Base-by-base conservation (phyloP, 1,284 basidiomycete species). In the Acaromyces ingoldii region DNA sequence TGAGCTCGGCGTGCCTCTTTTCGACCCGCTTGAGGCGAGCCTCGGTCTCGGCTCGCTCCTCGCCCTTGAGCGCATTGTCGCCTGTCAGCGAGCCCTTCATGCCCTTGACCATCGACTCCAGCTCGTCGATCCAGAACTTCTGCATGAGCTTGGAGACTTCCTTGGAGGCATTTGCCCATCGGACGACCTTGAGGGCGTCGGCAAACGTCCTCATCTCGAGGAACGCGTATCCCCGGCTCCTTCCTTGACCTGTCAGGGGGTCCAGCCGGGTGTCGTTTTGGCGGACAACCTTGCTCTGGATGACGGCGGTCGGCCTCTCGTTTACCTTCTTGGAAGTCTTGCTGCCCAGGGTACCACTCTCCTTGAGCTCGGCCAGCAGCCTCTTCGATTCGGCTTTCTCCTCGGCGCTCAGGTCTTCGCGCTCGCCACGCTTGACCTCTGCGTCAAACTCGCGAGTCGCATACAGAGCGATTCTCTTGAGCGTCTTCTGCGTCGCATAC, bases 151-250 rank as follows among this genome's bases (percentile, higher is more conserved):
- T 56, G 3, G 38, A 44, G 15, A 71, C 55, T 3, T 50, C 42
- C 24, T 61, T 61, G 76, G 93, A 92, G 72, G 89, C 93, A 78
- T 98, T 99, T 15, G 87, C 85, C 89, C 90, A 98, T 21, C 93
- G 82, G 30, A 98, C 77, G 1, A 96, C 87, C 38, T 89, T 86
- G 29, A 99, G 80, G 2, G 92, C 91, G 70, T 97, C 90, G 9
- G 85, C 83, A 73, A 96, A 93, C 24, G 79, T 82, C 33, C 84
- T 80, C 82, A 96, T 84, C 79, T 98, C 93, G 36, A 98, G 74
- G 79, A 99, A 98, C 13, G 93, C 95, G 69, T 96, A 99, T 0
- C 93, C 93, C 72, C 87, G 89, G 63, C 86, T 89, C 51, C 87
- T 82, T 2, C 90, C 90, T 62, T 88, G 84, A 2, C 88, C 89